These are phyloP conservation scores for Lecanicillium sp. DNA, from an alignment of 2,329 filamentous ascomycete genomes.

Conservation along the genomic window DNA sequence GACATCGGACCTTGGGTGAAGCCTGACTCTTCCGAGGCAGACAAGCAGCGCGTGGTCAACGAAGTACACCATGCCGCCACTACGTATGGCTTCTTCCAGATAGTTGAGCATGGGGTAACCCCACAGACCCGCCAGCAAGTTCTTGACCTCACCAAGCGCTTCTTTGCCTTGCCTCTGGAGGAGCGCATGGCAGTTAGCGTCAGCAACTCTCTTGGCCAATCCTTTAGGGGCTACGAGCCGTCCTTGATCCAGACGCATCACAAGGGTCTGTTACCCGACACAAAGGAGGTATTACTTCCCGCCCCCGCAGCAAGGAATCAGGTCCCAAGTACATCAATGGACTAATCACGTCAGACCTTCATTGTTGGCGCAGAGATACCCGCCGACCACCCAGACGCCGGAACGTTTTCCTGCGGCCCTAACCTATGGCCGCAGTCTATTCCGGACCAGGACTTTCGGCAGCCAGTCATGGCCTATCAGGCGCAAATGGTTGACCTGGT, in stretches of 20 bases:
- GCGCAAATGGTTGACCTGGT: too few relatives aligned
- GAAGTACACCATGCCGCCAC: constrained; percentile 17
- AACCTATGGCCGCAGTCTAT: too few relatives aligned
- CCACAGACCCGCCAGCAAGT: constrained; percentile 12
- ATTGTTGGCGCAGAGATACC: too few relatives aligned
- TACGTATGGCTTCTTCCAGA: constrained; percentile 23
- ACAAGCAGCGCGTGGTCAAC: constrained; percentile 16
- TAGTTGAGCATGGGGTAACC: constrained; percentile 20
- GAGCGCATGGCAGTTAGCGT: constrained; percentile 19
- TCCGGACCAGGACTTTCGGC: too few relatives aligned
- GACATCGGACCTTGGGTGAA: constrained; percentile 18
- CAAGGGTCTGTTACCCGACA: constrained; percentile 19
- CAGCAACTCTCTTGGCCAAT: constrained; percentile 18
- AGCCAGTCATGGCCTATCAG: too few relatives aligned
- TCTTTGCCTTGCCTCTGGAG: constrained; percentile 18
- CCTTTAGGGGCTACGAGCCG: constrained; percentile 20
- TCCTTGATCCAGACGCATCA: constrained; percentile 20
- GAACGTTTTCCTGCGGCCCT: too few relatives aligned
- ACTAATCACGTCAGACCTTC: too few relatives aligned
- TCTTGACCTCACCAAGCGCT: constrained; percentile 15
- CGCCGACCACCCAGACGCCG: too few relatives aligned
- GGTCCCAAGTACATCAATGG: too few relatives aligned
- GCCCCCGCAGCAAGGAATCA: too few relatives aligned
- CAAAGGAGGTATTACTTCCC: too few relatives aligned
- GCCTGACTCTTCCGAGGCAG: constrained; percentile 12